Evolutionary conservation across 768 basidiomycete genomes (phyloP).

Genomic region (Trametes cubensis): DNA sequence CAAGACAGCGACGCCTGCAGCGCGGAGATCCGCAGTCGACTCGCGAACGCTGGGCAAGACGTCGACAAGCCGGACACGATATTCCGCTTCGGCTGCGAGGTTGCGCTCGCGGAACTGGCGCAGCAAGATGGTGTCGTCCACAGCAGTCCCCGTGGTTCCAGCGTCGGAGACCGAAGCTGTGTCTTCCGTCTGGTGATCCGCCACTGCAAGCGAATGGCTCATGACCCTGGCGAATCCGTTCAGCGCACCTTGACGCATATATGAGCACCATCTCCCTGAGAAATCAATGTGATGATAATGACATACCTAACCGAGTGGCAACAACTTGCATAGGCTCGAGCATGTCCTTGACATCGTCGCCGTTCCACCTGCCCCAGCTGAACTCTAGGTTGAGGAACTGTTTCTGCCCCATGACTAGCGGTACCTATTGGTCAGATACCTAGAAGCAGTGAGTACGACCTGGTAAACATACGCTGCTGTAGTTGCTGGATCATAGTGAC

Average conservation of each 20-base stretch:
- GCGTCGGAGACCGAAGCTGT: constrained; percentile 16
- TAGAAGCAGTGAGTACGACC: neutral
- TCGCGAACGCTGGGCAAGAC: constrained; percentile 40
- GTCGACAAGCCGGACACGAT: constrained; percentile 38
- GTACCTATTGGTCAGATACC: neutral
- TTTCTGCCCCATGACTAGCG: constrained; percentile 40
- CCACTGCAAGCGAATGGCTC: constrained; percentile 15
- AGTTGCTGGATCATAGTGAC: constrained; percentile 30
- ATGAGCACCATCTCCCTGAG: neutral
- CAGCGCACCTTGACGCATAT: constrained; percentile 36
- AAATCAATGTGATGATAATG: neutral
- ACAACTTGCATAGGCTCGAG: constrained; percentile 39
- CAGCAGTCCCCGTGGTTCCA: constrained; percentile 12
- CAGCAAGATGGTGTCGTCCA: constrained; percentile 42
- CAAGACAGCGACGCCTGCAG: constrained; percentile 35
- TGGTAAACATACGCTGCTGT: constrained; percentile 33
- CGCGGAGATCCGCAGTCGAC: constrained; percentile 40
- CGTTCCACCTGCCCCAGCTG: constrained; percentile 49
- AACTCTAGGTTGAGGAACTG: constrained; percentile 46
- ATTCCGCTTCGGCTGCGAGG: constrained; percentile 31
- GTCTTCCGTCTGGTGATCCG: constrained; percentile 5
- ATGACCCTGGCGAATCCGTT: constrained; percentile 38
- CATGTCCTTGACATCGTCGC: constrained; percentile 43
- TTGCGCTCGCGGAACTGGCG: constrained; percentile 36
- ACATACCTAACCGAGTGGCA: constrained; percentile 42